Base-by-base conservation (phyloP, 2,329 filamentous ascomycete species). In the Phaeosphaeria sp. region DNA sequence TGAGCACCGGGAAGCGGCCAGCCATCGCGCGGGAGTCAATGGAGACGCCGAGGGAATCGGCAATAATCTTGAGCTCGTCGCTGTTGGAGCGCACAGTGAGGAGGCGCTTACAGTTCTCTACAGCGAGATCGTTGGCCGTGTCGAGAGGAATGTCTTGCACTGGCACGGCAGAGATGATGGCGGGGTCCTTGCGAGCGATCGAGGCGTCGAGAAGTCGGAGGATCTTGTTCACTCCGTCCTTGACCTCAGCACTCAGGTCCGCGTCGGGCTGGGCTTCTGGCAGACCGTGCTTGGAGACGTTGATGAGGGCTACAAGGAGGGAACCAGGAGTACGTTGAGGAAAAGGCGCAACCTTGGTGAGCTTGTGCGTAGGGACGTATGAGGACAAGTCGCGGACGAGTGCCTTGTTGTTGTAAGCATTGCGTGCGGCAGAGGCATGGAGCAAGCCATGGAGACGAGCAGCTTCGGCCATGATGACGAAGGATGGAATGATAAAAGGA, bases 1-100 rank as follows among this genome's bases (percentile, higher is more conserved):
- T 71, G 50, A 78, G 71, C 49, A 64, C 61, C 49, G 74, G 75
- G 55, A 77, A 69, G 50, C 73, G 71, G 47, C 67, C 61, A 33
- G 71, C 66, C 73, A 77, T 76, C 47, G 49, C 50, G 57, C 51
- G 30, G 18, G 51, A 42, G 33, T 49, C 40, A 18, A 51, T 53
- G 40, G 43, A 21, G 24, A 60, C 25, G 48, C 59, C 53, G 48
- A 67, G 53, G 18, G 59, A 44, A 33, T 25, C 50, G 30, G 62
- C 56, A 27, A 65, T 61, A 8, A 39, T 49, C 3, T 61, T 42
- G 20, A 66, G 58, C 40, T 64, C 55, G 40, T 33, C 44, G 40
- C 54, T 44, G 56, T 67, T 50, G 17, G 60, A 25, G 21, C 57
- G 56, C 36, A 56, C 61, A 27, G 51, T 55, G 48, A 67, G 64